Conservation (phyloP, 768 basidiomycete genomes). For the Leccinum aurantiacum region DNA sequence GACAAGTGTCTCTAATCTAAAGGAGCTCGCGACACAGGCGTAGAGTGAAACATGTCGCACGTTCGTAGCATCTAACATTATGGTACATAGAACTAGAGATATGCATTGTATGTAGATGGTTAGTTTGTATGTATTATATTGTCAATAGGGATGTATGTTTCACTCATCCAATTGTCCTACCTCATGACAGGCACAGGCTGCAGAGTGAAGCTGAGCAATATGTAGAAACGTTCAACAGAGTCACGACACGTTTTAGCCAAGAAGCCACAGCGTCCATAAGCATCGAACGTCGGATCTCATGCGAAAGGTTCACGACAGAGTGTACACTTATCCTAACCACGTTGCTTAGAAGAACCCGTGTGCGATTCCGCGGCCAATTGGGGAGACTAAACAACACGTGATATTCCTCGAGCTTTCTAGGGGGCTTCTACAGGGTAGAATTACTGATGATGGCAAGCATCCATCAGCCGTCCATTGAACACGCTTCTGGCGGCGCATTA, state of each 20-base stretch:
- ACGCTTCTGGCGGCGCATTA: slow-evolving; percentile 1
- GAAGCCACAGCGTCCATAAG: slow-evolving; percentile 1
- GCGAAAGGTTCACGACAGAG: slow-evolving; percentile 5
- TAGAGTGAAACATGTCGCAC: slow-evolving; percentile 13
- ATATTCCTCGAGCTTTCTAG: slow-evolving; percentile 16
- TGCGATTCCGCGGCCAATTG: slow-evolving; percentile 26
- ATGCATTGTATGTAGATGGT: background rate
- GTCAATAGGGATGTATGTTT: background rate
- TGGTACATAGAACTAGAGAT: slow-evolving; percentile 19
- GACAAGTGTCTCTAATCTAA: slow-evolving; percentile 4
- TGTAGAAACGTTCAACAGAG: slow-evolving; percentile 1
- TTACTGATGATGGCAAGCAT: slow-evolving; percentile 10
- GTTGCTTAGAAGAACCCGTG: slow-evolving; percentile 11
- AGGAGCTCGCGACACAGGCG: slow-evolving; percentile 13
- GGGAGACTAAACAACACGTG: slow-evolving; percentile 15
- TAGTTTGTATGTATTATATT: slow-evolving; percentile 4
- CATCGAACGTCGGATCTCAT: slow-evolving; percentile 13
- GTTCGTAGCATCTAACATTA: slow-evolving; percentile 15
- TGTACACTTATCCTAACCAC: background rate
- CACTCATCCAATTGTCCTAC: background rate
- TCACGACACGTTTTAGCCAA: background rate
- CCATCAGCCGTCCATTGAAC: background rate
- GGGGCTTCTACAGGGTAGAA: slow-evolving; percentile 6
- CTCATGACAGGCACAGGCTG: background rate
- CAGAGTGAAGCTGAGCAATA: background rate